Conservation (phyloP, 129 eudicot species). For the Flaveria linearis region DNA sequence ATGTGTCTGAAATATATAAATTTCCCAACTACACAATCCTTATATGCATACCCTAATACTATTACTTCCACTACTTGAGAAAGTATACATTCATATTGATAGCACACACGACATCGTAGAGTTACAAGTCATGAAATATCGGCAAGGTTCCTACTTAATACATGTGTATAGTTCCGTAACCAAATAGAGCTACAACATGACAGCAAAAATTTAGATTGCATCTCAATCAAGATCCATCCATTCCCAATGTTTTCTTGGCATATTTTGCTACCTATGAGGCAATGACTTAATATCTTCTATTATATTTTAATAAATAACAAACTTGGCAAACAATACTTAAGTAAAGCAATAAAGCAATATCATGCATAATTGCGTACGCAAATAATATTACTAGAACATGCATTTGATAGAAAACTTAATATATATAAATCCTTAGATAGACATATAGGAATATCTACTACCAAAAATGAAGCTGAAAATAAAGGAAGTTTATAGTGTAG, state of each 20-base stretch:
- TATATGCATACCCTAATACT: background rate
- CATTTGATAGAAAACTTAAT: background rate
- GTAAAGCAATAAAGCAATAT: background rate
- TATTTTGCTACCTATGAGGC: constrained; percentile 10
- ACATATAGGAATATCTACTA: background rate
- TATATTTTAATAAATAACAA: background rate
- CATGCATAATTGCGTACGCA: background rate
- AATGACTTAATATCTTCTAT: background rate
- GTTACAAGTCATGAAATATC: background rate
- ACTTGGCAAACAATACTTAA: background rate
- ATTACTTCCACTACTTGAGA: background rate
- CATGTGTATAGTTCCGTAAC: background rate
- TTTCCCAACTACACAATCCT: background rate
- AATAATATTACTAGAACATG: background rate
- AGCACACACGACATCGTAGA: background rate
- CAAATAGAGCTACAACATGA: background rate
- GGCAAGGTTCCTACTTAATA: background rate
- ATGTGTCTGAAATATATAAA: background rate
- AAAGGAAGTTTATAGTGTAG: background rate
- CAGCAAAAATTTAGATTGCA: background rate
- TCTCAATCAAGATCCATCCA: constrained; percentile 9
- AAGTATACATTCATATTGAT: background rate
- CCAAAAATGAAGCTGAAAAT: background rate
- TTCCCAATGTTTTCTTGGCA: background rate
- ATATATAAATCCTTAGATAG: background rate